Evolutionary conservation across 177 flowering plant genomes (phyloP).

Genomic region (Vitis hybrid): DNA sequence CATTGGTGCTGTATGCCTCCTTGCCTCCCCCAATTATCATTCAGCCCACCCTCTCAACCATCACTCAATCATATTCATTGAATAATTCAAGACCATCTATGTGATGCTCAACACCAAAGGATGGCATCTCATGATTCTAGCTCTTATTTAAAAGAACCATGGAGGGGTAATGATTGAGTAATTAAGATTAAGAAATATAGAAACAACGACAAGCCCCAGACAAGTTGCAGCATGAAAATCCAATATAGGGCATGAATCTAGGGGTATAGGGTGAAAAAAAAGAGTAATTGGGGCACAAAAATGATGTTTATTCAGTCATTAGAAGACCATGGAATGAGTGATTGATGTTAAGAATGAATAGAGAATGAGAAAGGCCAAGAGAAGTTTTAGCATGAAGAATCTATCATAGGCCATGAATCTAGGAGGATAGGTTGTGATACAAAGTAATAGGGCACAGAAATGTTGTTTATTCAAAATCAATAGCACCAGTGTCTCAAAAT

Average conservation of each 20-base stretch:
- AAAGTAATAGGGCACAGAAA: too few relatives aligned
- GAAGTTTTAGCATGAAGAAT: too few relatives aligned
- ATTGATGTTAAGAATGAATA: too few relatives aligned
- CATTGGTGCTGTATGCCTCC: background rate
- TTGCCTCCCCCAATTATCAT: conserved; percentile 12
- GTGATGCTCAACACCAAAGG: background rate
- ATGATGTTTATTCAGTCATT: too few relatives aligned
- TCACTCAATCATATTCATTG: background rate
- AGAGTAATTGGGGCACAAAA: too few relatives aligned
- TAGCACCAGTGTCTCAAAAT: too few relatives aligned
- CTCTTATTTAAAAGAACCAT: background rate
- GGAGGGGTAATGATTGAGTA: background rate
- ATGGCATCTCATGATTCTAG: conserved; percentile 10
- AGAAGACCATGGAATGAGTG: too few relatives aligned
- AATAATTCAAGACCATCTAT: background rate
- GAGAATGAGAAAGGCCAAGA: too few relatives aligned
- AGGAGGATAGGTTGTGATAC: too few relatives aligned
- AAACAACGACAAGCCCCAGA: background rate
- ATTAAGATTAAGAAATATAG: background rate
- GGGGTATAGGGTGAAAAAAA: background rate
- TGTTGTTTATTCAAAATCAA: too few relatives aligned
- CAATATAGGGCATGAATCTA: conserved; percentile 9
- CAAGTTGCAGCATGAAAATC: background rate
- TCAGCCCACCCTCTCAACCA: background rate
- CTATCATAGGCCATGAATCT: too few relatives aligned